Conservation (phyloP, 2,329 filamentous ascomycete genomes). For the Cordyceps tenuipes region DNA sequence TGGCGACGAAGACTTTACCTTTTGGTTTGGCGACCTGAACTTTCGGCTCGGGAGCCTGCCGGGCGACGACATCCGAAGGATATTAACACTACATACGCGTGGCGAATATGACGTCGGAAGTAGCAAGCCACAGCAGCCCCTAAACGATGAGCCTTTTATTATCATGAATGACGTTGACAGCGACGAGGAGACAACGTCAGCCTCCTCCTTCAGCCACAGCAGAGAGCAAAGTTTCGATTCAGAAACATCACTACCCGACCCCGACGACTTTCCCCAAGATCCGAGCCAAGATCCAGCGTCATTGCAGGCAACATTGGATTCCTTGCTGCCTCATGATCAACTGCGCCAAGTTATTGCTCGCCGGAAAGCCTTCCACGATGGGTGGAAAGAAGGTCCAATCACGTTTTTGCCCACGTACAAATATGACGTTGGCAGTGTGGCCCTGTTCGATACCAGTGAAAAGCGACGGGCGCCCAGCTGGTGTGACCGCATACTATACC, state of each 20-base stretch:
- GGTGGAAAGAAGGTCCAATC: constrained; percentile 84
- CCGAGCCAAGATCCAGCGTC: constrained; percentile 73
- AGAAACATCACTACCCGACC: constrained; percentile 43
- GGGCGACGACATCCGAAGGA: constrained; percentile 77
- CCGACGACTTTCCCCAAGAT: constrained; percentile 59
- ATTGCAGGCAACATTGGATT: constrained; percentile 79
- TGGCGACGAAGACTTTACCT: constrained; percentile 85
- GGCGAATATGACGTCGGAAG: constrained; percentile 62
- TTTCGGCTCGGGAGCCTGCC: constrained; percentile 84
- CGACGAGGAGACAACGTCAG: constrained; percentile 35
- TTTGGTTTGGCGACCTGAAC: constrained; percentile 96
- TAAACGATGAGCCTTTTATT: constrained; percentile 43
- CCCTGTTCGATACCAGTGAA: constrained; percentile 89
- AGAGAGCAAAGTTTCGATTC: constrained; percentile 32
- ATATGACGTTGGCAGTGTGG: constrained; percentile 90
- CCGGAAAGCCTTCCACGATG: constrained; percentile 78
- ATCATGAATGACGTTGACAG: constrained; percentile 36
- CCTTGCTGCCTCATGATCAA: constrained; percentile 84
- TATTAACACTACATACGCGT: constrained; percentile 73
- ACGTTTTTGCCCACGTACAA: constrained; percentile 93
- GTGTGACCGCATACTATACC: constrained; percentile 90
- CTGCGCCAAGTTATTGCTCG: constrained; percentile 63
- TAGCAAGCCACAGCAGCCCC: constrained; percentile 25
- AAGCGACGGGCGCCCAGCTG: constrained; percentile 89
- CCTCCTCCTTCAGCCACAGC: constrained; percentile 23